A percentile compares a stretch with the other conserved stretches of the same genome.
These are phyloP conservation scores for Kentomonas sorsogonicus DNA, from an alignment of 208 protist species.

Conservation along the genomic window DNA sequence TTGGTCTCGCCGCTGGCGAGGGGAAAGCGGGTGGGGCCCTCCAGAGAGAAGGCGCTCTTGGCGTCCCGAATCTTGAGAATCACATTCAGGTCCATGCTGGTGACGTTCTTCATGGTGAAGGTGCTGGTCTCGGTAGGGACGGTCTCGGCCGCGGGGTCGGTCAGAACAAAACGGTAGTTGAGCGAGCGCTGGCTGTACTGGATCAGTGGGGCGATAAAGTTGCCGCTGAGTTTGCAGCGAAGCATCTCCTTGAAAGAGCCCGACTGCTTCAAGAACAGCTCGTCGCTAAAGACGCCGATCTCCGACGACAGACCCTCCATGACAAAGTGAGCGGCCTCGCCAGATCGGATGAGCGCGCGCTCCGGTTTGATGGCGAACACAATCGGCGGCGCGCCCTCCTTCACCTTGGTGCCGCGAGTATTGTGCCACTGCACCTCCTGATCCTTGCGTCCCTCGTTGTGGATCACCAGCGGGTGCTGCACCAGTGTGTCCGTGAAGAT, in stretches of 20 bases:
- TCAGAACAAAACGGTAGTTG: constrained; percentile 80
- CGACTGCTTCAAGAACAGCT: constrained; percentile 80
- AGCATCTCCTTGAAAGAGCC: constrained; percentile 79
- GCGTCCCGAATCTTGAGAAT: constrained; percentile 37
- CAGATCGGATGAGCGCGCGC: constrained; percentile 56
- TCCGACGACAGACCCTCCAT: constrained; percentile 47
- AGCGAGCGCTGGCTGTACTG: constrained; percentile 74
- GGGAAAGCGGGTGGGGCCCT: constrained; percentile 39
- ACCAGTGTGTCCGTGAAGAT: constrained; percentile 79
- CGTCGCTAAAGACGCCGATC: constrained; percentile 59
- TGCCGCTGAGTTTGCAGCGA: constrained; percentile 53
- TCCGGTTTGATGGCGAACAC: constrained; percentile 83
- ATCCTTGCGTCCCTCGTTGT: constrained; percentile 86
- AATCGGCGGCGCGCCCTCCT: constrained; percentile 56
- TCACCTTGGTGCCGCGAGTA: constrained; percentile 48
- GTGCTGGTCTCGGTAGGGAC: constrained; percentile 28
- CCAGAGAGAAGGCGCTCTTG: constrained; percentile 69
- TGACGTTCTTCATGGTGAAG: constrained; percentile 88
- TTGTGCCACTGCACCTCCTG: constrained; percentile 90
- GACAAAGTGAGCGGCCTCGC: constrained; percentile 44
- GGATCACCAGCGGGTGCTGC: constrained; percentile 48
- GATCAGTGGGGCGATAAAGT: constrained; percentile 82
- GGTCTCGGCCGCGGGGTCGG: constrained; percentile 21
- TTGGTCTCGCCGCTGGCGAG: constrained; percentile 71
- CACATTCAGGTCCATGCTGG: constrained; percentile 71